These are phyloP conservation scores for Starmera dryadoides DNA, from an alignment of 805 yeast species.

Conservation along the genomic window DNA sequence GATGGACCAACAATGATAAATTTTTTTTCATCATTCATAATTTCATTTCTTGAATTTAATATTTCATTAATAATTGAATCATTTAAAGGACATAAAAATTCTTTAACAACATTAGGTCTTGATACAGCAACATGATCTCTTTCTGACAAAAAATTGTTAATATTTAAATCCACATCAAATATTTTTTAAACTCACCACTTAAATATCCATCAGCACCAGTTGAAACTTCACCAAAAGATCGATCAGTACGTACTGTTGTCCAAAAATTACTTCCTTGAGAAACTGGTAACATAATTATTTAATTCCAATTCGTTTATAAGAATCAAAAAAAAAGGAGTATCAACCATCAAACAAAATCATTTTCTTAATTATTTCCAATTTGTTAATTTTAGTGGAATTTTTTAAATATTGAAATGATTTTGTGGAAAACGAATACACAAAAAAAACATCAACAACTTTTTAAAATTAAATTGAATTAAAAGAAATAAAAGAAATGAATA, in stretches of 20 bases:
- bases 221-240: background rate
- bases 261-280: background rate
- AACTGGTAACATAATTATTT: background rate
- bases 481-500: slow-evolving; percentile 25
- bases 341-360: slow-evolving; percentile 18
- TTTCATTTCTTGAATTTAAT: background rate
- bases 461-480: background rate
- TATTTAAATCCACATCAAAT: too few species aligned
- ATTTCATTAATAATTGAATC: background rate
- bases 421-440: too few species aligned
- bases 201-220: background rate
- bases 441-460: background rate
- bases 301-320: too few species aligned
- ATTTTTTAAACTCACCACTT: background rate
- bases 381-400: too few species aligned
- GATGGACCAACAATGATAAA: slow-evolving; percentile 27
- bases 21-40: background rate
- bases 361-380: too few species aligned
- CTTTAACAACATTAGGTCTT: slow-evolving; percentile 3
- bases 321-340: too few species aligned
- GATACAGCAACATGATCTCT: slow-evolving; percentile 1
- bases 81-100: slow-evolving; percentile 2
- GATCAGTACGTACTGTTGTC: background rate
- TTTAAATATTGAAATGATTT: too few species aligned
- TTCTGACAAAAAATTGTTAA: background rate